These are phyloP conservation scores for Wickerhamomyces chambardii DNA, from an alignment of 805 yeast species.

Conservation along the genomic window DNA sequence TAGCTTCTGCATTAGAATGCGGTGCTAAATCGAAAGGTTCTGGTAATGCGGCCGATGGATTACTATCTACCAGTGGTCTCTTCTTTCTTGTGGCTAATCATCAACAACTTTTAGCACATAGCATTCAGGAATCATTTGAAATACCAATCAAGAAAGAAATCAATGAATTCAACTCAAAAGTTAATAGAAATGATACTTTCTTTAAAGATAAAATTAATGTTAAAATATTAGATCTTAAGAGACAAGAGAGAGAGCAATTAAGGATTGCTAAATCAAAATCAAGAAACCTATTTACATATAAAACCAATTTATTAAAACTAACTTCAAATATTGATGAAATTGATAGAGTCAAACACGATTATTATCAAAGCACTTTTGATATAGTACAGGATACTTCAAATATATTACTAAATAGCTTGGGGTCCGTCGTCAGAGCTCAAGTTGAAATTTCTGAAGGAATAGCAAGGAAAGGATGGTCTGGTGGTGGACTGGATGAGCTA, in stretches of 20 bases:
- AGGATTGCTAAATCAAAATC: slow-evolving; percentile 50
- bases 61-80: slow-evolving; percentile 67
- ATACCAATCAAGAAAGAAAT: slow-evolving; percentile 40
- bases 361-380: slow-evolving; percentile 54
- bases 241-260: slow-evolving; percentile 52
- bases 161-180: slow-evolving; percentile 32
- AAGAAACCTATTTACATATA: slow-evolving; percentile 60
- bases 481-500: slow-evolving; percentile 75
- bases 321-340: slow-evolving; percentile 74
- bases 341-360: slow-evolving; percentile 66
- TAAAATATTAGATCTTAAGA: slow-evolving; percentile 42
- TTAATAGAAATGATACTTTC: slow-evolving; percentile 35
- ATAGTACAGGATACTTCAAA: slow-evolving; percentile 56
- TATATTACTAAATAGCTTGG: slow-evolving; percentile 42
- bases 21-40: slow-evolving; percentile 57
- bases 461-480: slow-evolving; percentile 80
- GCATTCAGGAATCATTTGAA: slow-evolving; percentile 46
- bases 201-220: slow-evolving; percentile 46
- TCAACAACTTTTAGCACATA: slow-evolving; percentile 56
- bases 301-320: slow-evolving; percentile 54
- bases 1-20: slow-evolving; percentile 63
- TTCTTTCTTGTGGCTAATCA: slow-evolving; percentile 73
- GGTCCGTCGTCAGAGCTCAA: slow-evolving; percentile 67
- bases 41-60: slow-evolving; percentile 49
- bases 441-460: slow-evolving; percentile 74